These are phyloP conservation scores for Eimeria maxima DNA, from an alignment of 169 alveolate genomes.

Conservation along the genomic window DNA sequence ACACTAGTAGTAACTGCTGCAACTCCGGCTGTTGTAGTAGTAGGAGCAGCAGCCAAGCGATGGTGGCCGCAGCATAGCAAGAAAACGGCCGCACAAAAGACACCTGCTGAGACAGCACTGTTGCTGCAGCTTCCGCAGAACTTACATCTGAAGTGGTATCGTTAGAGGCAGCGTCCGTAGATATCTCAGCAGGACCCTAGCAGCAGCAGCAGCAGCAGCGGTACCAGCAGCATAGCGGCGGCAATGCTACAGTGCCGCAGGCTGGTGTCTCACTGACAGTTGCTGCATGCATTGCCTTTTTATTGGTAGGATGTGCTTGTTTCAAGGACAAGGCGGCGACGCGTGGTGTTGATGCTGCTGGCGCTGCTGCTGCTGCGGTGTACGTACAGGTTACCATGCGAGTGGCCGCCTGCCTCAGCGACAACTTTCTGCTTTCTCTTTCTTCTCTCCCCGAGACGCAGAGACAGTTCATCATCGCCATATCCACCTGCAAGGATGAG, in stretches of 20 bases:
- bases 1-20: not conserved
- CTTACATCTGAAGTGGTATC: not conserved
- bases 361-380: slow-evolving; percentile 53
- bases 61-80: not conserved
- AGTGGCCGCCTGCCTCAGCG: slow-evolving; percentile 80
- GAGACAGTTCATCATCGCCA: slow-evolving; percentile 75
- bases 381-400: slow-evolving; percentile 51
- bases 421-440: slow-evolving; percentile 74
- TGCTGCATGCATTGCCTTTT: not conserved
- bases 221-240: not conserved
- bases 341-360: not conserved
- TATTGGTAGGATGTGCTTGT: not conserved
- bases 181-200: not conserved
- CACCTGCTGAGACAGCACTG: not conserved
- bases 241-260: too few species aligned
- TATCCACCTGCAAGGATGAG: slow-evolving; percentile 75
- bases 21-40: not conserved
- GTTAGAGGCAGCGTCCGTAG: not conserved
- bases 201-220: slow-evolving; percentile 12
- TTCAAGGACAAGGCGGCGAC: not conserved
- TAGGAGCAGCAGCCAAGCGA: not conserved
- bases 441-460: slow-evolving; percentile 82
- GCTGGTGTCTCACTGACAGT: not conserved
- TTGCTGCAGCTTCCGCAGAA: not conserved
- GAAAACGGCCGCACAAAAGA: not conserved